A percentile compares a stretch with the other conserved stretches of the same genome.
Conservation (phyloP, 1,284 basidiomycete genomes). For the Naganishia sp. region DNA sequence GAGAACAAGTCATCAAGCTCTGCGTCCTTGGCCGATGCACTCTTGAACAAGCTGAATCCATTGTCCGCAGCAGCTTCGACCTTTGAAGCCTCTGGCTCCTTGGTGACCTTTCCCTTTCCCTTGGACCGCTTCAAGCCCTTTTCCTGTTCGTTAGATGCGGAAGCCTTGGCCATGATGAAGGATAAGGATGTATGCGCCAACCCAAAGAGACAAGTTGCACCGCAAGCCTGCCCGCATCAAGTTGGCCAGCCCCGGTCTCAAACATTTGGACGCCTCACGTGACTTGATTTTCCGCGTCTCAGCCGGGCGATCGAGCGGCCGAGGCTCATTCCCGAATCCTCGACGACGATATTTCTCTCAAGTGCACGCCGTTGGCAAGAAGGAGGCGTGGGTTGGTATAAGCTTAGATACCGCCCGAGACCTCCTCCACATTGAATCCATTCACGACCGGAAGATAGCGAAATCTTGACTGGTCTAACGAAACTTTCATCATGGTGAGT, state of each 20-base stretch:
- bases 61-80: not conserved
- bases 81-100: slow-evolving; percentile 38
- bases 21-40: slow-evolving; percentile 40
- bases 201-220: not conserved
- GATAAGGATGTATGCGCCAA: not conserved
- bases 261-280: slow-evolving; percentile 22
- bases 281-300: slow-evolving; percentile 9
- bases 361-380: too few relatives aligned
- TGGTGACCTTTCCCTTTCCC: slow-evolving; percentile 35
- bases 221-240: not conserved
- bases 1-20: slow-evolving; percentile 54
- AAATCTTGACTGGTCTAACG: too few relatives aligned
- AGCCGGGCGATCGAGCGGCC: slow-evolving; percentile 9
- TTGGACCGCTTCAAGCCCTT: slow-evolving; percentile 38
- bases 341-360: too few relatives aligned
- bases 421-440: too few relatives aligned
- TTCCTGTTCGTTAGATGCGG: slow-evolving; percentile 9
- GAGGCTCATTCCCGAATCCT: not conserved
- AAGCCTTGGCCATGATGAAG: slow-evolving; percentile 12
- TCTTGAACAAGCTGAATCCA: slow-evolving; percentile 41
- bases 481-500: slow-evolving; percentile 21
- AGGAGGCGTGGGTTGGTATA: too few relatives aligned
- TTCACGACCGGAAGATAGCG: too few relatives aligned
- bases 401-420: too few relatives aligned
- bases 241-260: not conserved